These are phyloP conservation scores for Leucocoprinus sp. DNA, from an alignment of 768 basidiomycete species.

Conservation along the genomic window DNA sequence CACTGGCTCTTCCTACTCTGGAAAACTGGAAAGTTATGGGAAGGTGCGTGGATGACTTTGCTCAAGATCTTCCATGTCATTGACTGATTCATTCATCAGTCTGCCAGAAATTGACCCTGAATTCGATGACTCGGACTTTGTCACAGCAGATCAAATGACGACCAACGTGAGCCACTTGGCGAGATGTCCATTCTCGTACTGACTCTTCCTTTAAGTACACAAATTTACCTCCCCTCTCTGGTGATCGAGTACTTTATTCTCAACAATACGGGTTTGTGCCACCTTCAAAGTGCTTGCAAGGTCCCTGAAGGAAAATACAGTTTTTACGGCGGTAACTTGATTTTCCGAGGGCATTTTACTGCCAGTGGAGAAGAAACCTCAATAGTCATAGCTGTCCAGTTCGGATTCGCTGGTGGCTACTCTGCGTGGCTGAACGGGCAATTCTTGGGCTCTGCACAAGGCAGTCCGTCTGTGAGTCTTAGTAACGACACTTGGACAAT, in stretches of 20 bases:
- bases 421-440: slow-evolving; percentile 41
- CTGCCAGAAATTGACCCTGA: slow-evolving; percentile 55
- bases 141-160: slow-evolving; percentile 52
- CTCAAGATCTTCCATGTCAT: slow-evolving; percentile 9
- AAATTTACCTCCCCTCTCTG: slow-evolving; percentile 37
- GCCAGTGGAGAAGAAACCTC: slow-evolving; percentile 41
- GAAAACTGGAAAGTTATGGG: slow-evolving; percentile 39
- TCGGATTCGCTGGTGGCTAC: slow-evolving; percentile 44
- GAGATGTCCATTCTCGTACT: background rate
- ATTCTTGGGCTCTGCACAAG: slow-evolving; percentile 41
- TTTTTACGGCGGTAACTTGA: slow-evolving; percentile 43
- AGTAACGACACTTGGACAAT: slow-evolving; percentile 36
- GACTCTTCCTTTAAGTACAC: slow-evolving; percentile 29
- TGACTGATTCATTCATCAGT: slow-evolving; percentile 50
- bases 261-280: slow-evolving; percentile 41
- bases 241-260: slow-evolving; percentile 37
- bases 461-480: slow-evolving; percentile 55
- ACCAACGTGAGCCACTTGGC: slow-evolving; percentile 50
- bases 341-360: slow-evolving; percentile 47
- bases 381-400: slow-evolving; percentile 38
- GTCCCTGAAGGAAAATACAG: too few species aligned
- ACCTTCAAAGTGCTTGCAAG: too few species aligned
- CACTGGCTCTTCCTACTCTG: slow-evolving; percentile 26
- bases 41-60: slow-evolving; percentile 23
- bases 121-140: slow-evolving; percentile 63